Percentiles rank a stretch among this genome's conserved stretches.
phyloP scores from a whole-genome alignment of 2,329 filamentous ascomycete genomes.

The Aureobasidium subglaciale region DNA sequence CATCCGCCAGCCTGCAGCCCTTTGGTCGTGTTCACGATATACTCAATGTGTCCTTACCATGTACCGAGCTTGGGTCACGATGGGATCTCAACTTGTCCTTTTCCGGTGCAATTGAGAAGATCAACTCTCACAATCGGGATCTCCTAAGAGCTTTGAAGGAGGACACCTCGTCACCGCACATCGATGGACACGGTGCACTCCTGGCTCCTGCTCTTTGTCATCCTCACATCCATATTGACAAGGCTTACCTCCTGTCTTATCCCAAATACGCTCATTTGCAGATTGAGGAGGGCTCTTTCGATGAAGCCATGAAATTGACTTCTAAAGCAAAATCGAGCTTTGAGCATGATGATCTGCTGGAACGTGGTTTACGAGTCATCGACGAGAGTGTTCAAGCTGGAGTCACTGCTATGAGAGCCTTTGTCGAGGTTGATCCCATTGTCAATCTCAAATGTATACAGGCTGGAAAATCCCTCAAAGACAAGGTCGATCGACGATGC shows the following conservation, averaged over 20 bases:
- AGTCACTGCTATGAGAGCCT: conserved; percentile 62
- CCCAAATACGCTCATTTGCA: conserved; percentile 54
- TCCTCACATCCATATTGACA: conserved; percentile 67
- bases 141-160: not conserved
- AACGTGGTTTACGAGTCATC: conserved; percentile 57
- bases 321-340: conserved; percentile 57
- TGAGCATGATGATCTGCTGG: conserved; percentile 54
- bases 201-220: conserved; percentile 57
- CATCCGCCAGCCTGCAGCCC: not conserved
- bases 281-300: conserved; percentile 55
- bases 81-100: conserved; percentile 31
- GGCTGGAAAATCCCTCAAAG: conserved; percentile 51
- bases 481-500: conserved; percentile 39
- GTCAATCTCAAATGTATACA: conserved; percentile 52
- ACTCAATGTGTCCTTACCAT: conserved; percentile 29
- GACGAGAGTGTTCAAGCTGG: conserved; percentile 57
- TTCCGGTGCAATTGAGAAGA: conserved; percentile 23
- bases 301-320: conserved; percentile 57
- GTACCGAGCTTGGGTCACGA: conserved; percentile 24
- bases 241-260: conserved; percentile 53
- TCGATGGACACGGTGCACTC: conserved; percentile 37
- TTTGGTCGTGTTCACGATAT: conserved; percentile 8
- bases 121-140: conserved; percentile 25
- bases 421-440: conserved; percentile 62
- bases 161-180: conserved; percentile 14